A percentile compares a stretch with the other conserved stretches of the same genome.
Conservation (phyloP, 202 grass and related monocot genomes). For the Schoenoplectus triqueter region DNA sequence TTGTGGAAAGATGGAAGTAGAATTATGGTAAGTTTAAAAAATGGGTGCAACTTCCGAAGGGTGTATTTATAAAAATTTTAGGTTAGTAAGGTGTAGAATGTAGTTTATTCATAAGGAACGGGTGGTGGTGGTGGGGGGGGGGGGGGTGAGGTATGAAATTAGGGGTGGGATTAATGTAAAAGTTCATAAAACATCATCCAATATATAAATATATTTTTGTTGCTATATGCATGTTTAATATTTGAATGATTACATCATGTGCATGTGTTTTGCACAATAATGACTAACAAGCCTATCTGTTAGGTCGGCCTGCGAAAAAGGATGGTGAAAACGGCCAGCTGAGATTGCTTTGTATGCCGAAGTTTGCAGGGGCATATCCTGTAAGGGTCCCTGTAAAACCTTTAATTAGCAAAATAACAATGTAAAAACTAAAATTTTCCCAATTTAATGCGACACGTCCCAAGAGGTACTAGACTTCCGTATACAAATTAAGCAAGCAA, state of each 20-base stretch:
- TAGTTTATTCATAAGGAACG: conserved; percentile 32
- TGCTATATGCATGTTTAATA: conserved; percentile 15
- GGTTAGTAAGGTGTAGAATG: conserved; percentile 36
- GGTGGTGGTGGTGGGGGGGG: too few relatives aligned
- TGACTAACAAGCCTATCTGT: neutral
- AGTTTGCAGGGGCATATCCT: neutral
- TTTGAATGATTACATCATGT: conserved; percentile 40
- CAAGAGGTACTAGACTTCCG: neutral
- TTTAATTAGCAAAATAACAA: neutral
- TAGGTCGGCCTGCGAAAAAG: conserved; percentile 32
- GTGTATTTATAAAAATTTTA: conserved; percentile 28
- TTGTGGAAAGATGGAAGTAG: conserved; percentile 28
- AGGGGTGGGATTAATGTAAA: conserved; percentile 12
- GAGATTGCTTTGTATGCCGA: neutral
- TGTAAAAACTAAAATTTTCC: neutral
- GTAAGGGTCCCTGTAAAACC: neutral
- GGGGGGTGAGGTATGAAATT: neutral
- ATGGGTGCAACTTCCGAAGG: neutral
- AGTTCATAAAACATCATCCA: conserved; percentile 31
- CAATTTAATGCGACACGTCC: neutral
- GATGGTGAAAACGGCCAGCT: neutral
- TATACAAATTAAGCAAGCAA: neutral
- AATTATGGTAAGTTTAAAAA: conserved; percentile 12
- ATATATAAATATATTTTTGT: conserved; percentile 38
- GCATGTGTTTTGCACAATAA: conserved; percentile 34